Evolutionary conservation across 768 basidiomycete species (phyloP), one percentile per base, ranked within the genome.

Genomic region (Amanita fuliginea): DNA sequence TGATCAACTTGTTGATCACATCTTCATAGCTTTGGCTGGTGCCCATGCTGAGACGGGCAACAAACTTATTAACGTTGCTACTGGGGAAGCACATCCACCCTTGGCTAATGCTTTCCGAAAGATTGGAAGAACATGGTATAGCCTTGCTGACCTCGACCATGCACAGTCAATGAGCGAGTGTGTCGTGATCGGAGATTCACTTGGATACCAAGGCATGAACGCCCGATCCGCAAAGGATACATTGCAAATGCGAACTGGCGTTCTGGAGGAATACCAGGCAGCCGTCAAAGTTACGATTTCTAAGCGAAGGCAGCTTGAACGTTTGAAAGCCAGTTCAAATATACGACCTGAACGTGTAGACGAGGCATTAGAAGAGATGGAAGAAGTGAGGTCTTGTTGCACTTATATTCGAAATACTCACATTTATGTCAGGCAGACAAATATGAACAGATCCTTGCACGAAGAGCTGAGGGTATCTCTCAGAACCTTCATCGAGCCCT

Each of bases 151-250:
- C 60, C 76, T 96, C 51, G 85, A 91, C 56, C 85, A 88, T 54
- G 87, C 91, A 3, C 90, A 96, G 65, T 81, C 90, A 28, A 87
- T 92, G 53, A 92, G 86, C 57, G 95, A 97, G 73, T 91, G 89
- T 57, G 90, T 98, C 24, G 84, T 97, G 37, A 67, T 99, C 22
- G 94, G 93, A n/a, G 96, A 99, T 65, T 85, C 91, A 0, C 70
- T 98, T 46, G 92, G 92, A 1, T 99, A 99, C 65, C 94, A 98
- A 64, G 89, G 93, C 16, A 74, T 94, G 68, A 98, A 99, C 59
- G 92, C 96, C n/a, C 77, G 86, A 40, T 90, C 94, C 16, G 96
- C 96, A 1, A 97, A 96, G 63, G 92, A 95, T 64, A 94, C 96
- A 0, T 67, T 98, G 7, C 76, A 81, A 47, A 90, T 93, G 71